Base-by-base conservation (phyloP, 2,329 filamentous ascomycete species). In the Cladorrhinum sp. region DNA sequence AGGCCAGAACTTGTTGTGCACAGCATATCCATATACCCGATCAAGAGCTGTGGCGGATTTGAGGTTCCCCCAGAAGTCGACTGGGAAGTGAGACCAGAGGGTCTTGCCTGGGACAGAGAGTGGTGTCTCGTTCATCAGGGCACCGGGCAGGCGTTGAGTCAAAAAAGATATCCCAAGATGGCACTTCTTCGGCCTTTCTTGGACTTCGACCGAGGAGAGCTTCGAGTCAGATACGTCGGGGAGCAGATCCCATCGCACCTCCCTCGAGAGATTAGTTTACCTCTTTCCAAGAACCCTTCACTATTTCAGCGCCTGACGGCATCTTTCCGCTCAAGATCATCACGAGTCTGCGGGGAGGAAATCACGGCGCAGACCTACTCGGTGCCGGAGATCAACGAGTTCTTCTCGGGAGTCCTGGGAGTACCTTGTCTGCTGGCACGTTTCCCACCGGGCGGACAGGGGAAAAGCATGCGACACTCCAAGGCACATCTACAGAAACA, bases 51-150 rank as follows among this genome's bases (percentile, higher is more conserved):
- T 69, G 90, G 87, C 16, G 90, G 90, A 0, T 96, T 89, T 72
- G 78, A 79, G 36, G 80, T 98, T 28, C 88, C 92, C 1, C 64
- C 75, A 0, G 82, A 79, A 1, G 77, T 76, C 7, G 71, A 80
- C 14, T 99, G 95, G 95, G 86, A 90, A 68, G 82, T 98, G 20
- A 85, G 84, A 59, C 80, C 83, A 7, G 92, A 97, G 76, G 95
- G 95, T 0, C 79, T 99, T 2, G 89, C 87, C 8, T 98, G 94
- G 92, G 95, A 99, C 73, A 84, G 95, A 63, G 94, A 98, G 77
- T 99, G 95, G 94, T 98, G 94, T 75, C 79, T 99, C 20, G 81
- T 99, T 14, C 93, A 97, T 72, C 84, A 87, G 70, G 92, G 91
- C 49, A 96, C 93, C 1, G 90, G 91, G 0, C 86, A 88, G 67